These are phyloP conservation scores for Cladosporium colombiae DNA, from an alignment of 2,329 filamentous ascomycete species.

Conservation along the genomic window DNA sequence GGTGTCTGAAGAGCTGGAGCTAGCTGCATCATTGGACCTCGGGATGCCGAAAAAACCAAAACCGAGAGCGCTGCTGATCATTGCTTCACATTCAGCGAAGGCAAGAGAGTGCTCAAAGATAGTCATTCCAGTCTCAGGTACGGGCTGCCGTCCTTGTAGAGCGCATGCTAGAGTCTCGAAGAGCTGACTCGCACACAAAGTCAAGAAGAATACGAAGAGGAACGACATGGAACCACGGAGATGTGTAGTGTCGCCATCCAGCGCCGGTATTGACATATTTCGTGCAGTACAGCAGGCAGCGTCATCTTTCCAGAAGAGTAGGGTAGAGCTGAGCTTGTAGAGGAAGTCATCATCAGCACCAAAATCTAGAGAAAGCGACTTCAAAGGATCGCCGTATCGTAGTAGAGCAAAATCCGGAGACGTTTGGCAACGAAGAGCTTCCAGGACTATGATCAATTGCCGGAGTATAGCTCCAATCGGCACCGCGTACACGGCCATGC, in stretches of 20 bases:
- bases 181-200: conserved; percentile 74
- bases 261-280: conserved; percentile 63
- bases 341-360: conserved; percentile 66
- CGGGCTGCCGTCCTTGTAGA: conserved; percentile 75
- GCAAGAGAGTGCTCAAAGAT: conserved; percentile 94
- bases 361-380: conserved; percentile 48
- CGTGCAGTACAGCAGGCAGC: conserved; percentile 72
- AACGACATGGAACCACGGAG: conserved; percentile 75
- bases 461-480: conserved; percentile 70
- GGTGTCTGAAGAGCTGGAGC: conserved; percentile 28
- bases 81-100: conserved; percentile 91
- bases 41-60: conserved; percentile 66
- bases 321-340: conserved; percentile 67
- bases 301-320: conserved; percentile 75
- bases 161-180: conserved; percentile 86
- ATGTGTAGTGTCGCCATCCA: conserved; percentile 52
- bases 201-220: conserved; percentile 74
- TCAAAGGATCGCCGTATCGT: conserved; percentile 49
- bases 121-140: conserved; percentile 91
- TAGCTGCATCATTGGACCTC: conserved; percentile 43
- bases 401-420: conserved; percentile 48
- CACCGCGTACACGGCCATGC: conserved; percentile 67
- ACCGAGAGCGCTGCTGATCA: conserved; percentile 76
- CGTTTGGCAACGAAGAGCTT: conserved; percentile 90
- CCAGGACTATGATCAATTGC: conserved; percentile 71